Conservation (phyloP, 768 basidiomycete genomes). For the Pulveroboletus sp. region DNA sequence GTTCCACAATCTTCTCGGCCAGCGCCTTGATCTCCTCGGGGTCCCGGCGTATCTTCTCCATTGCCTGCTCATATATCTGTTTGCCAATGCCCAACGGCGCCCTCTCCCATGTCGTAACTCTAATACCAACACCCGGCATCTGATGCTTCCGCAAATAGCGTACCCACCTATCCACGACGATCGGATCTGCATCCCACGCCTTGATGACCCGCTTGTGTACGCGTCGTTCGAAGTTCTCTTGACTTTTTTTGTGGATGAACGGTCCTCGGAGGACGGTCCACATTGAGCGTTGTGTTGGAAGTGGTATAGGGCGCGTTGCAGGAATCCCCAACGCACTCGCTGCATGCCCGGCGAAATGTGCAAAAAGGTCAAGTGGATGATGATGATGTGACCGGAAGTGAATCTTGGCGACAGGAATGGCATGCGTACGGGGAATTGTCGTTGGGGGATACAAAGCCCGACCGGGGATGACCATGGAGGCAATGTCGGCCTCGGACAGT, state of each 20-base stretch:
- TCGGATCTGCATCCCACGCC: constrained; percentile 81
- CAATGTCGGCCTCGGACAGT: constrained; percentile 37
- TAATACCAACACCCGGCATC: constrained; percentile 84
- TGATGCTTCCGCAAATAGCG: constrained; percentile 71
- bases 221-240: constrained; percentile 90
- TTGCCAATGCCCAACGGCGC: constrained; percentile 49
- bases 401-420: constrained; percentile 73
- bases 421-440: constrained; percentile 57
- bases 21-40: constrained; percentile 36
- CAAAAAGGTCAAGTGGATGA: constrained; percentile 67
- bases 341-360: constrained; percentile 78
- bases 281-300: constrained; percentile 72
- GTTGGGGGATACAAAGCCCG: constrained; percentile 51
- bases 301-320: constrained; percentile 51
- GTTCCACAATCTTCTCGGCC: constrained; percentile 39
- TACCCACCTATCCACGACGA: constrained; percentile 76
- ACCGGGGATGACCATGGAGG: constrained; percentile 58
- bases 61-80: constrained; percentile 34
- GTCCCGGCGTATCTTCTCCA: constrained; percentile 31
- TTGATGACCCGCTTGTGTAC: constrained; percentile 84
- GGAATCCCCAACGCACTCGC: constrained; percentile 85
- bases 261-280: constrained; percentile 86
- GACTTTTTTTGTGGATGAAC: constrained; percentile 88
- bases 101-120: constrained; percentile 73
- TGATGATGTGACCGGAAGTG: constrained; percentile 78